Conservation (phyloP, 164 flowering plant genomes). For the Nymphaea thermarum region DNA sequence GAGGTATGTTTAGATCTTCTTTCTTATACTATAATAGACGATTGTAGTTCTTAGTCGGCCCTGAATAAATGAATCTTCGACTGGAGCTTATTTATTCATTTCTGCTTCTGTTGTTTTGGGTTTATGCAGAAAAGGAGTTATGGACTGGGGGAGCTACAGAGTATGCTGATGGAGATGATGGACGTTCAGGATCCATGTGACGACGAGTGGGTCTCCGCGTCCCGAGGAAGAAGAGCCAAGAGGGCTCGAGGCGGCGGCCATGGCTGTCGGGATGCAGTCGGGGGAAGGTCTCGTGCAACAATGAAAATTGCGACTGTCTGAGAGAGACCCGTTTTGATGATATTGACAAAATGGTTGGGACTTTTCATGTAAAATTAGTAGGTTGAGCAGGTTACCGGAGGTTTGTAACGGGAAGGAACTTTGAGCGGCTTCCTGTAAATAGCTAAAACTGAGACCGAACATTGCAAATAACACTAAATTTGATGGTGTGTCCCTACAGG, state of each 20-base stretch:
- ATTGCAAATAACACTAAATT: too few species aligned
- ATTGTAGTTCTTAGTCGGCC: too few species aligned
- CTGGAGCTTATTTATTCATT: too few species aligned
- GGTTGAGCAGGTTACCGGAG: neutral
- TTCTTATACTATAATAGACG: too few species aligned
- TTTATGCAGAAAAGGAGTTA: slow-evolving; percentile 25
- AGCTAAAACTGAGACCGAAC: neutral
- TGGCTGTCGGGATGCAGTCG: neutral
- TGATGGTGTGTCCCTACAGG: too few species aligned
- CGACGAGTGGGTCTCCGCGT: neutral
- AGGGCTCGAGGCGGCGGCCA: neutral
- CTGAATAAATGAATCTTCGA: too few species aligned
- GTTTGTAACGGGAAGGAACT: neutral
- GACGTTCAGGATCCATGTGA: neutral
- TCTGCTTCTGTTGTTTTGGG: too few species aligned
- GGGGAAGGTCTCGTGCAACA: neutral
- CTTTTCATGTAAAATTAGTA: neutral
- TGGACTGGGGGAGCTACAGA: slow-evolving; percentile 38
- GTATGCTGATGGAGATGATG: slow-evolving; percentile 40
- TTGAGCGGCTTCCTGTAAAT: neutral
- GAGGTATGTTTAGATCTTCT: slow-evolving; percentile 21
- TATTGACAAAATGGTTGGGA: neutral
- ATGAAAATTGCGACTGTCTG: neutral
- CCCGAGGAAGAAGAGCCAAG: neutral
- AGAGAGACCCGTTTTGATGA: neutral